These are phyloP conservation scores for Carex scoparia DNA, from an alignment of 176 grass and related monocot genomes.

Conservation along the genomic window DNA sequence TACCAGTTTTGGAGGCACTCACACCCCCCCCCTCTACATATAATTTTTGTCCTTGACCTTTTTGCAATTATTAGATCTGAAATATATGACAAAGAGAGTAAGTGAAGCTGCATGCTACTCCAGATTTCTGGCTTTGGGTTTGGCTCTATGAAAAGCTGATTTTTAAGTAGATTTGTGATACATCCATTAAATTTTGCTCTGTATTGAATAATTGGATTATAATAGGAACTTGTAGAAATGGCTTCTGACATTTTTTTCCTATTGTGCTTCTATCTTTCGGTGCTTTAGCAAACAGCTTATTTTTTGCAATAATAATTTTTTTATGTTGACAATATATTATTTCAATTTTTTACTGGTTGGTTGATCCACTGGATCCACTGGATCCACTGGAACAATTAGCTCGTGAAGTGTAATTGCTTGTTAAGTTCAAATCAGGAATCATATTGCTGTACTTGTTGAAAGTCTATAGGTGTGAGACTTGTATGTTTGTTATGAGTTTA, in stretches of 20 bases:
- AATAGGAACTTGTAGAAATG: background rate
- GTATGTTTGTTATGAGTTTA: background rate
- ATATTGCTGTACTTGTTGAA: background rate
- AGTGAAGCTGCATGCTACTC: conserved; percentile 22
- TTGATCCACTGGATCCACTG: background rate
- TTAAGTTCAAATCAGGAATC: background rate
- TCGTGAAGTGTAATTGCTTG: background rate
- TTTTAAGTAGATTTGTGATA: background rate
- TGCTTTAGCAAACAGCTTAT: background rate
- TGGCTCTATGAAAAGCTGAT: background rate
- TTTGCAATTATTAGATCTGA: conserved; percentile 27
- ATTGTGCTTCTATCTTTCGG: background rate
- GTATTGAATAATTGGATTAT: conserved; percentile 15
- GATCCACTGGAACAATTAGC: background rate
- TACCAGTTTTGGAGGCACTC: background rate
- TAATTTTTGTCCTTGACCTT: conserved; percentile 26
- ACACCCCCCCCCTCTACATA: background rate
- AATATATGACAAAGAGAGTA: conserved; percentile 44
- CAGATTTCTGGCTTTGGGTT: conserved; percentile 16
- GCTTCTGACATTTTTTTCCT: background rate
- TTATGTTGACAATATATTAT: background rate
- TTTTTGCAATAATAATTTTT: background rate
- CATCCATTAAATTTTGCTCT: background rate
- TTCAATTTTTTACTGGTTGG: background rate
- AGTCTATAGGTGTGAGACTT: background rate